Conservation (phyloP, 2,329 filamentous ascomycete genomes). For the Chaetomiaceae sp. region DNA sequence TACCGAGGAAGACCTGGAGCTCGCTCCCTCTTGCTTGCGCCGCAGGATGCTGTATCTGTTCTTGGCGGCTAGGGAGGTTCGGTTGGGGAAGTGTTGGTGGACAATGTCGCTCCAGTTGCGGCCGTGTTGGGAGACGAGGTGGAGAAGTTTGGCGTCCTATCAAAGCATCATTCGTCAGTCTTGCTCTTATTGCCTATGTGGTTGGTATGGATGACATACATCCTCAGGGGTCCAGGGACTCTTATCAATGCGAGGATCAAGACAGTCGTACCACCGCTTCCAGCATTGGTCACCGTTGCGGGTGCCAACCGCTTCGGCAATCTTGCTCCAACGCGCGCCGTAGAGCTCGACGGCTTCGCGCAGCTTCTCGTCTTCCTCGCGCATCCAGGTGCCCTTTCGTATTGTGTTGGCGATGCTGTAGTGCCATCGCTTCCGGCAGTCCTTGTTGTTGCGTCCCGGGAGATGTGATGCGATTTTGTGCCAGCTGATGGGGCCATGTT, state of each 20-base stretch:
- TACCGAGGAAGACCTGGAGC: not conserved
- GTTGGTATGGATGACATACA: constrained; percentile 9
- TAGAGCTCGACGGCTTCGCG: constrained; percentile 24
- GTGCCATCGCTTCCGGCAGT: constrained; percentile 29
- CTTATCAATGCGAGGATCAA: constrained; percentile 27
- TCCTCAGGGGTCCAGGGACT: constrained; percentile 27
- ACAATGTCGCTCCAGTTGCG: constrained; percentile 29
- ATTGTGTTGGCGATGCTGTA: constrained; percentile 27
- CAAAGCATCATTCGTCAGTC: not conserved
- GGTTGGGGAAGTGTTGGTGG: constrained; percentile 25
- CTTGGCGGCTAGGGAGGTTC: constrained; percentile 28
- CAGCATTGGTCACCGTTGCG: constrained; percentile 29
- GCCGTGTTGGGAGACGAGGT: constrained; percentile 23
- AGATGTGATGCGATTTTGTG: constrained; percentile 25
- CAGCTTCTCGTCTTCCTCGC: constrained; percentile 26
- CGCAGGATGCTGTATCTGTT: constrained; percentile 27
- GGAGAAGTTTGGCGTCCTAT: constrained; percentile 24
- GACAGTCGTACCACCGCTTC: constrained; percentile 29
- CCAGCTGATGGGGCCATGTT: constrained; percentile 25
- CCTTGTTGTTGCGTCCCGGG: constrained; percentile 28
- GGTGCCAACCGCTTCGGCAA: constrained; percentile 25
- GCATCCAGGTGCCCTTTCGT: constrained; percentile 28
- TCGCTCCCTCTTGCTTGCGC: constrained; percentile 15
- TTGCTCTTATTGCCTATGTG: not conserved
- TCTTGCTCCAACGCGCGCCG: constrained; percentile 28